phyloP scores from a whole-genome alignment of 148 eudicot species.

The Vaccinium myrtillus region DNA sequence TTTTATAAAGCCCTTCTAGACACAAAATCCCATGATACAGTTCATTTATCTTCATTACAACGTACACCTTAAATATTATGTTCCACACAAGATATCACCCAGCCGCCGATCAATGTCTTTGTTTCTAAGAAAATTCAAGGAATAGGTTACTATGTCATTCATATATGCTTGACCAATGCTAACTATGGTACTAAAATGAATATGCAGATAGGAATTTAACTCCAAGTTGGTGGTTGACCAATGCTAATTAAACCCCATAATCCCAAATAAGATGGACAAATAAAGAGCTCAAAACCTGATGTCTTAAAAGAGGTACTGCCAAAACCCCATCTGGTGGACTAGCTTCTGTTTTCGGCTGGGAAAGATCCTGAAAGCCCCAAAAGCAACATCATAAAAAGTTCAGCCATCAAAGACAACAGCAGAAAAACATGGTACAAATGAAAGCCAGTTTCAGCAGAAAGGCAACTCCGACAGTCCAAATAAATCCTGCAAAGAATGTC shows the following conservation, averaged over 20 bases:
- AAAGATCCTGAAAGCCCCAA: conserved; percentile 63
- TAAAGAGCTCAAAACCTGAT: conserved; percentile 57
- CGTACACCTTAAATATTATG: neutral
- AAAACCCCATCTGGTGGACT: conserved; percentile 69
- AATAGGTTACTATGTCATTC: neutral
- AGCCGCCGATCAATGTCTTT: neutral
- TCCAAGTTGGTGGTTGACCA: neutral
- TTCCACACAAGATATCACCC: neutral
- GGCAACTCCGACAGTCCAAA: neutral
- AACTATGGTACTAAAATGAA: neutral
- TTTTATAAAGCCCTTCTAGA: neutral
- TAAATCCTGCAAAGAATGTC: neutral
- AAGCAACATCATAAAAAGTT: neutral
- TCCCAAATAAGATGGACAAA: neutral
- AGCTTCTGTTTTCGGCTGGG: conserved; percentile 79
- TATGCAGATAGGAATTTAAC: neutral
- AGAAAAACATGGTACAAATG: neutral
- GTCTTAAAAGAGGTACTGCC: conserved; percentile 77
- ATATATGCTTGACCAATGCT: neutral
- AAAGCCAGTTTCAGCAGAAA: neutral
- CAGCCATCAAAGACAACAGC: conserved; percentile 7
- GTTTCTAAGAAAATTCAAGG: neutral
- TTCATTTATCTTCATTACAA: neutral
- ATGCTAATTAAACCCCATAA: conserved; percentile 6
- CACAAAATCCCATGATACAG: neutral